Conservation (phyloP, 768 basidiomycete genomes). For the Boletellus emodensis region DNA sequence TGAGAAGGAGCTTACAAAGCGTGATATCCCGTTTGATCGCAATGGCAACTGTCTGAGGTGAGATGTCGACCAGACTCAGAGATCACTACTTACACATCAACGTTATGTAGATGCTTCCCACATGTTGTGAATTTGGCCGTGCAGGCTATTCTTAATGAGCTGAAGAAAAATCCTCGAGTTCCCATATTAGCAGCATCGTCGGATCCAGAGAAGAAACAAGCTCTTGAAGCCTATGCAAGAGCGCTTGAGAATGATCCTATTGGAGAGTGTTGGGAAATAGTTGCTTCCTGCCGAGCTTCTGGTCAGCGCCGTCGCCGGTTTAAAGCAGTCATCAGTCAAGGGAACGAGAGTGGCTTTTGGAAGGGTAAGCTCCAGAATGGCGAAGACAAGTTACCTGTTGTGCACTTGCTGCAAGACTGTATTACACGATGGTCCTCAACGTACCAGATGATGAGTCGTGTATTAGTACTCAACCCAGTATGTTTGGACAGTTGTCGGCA, state of each 20-base stretch:
- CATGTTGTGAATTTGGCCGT: background rate
- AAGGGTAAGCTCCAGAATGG: background rate
- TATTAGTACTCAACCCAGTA: background rate
- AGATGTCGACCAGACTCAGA: background rate
- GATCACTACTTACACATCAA: too few species aligned
- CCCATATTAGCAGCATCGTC: background rate
- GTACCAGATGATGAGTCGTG: background rate
- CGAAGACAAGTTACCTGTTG: background rate
- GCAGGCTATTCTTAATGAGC: background rate
- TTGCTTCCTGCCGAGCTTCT: background rate
- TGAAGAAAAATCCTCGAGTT: background rate
- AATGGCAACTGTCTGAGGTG: background rate
- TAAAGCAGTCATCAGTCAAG: background rate
- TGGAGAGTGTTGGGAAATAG: background rate
- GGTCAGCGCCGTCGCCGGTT: background rate
- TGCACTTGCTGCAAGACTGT: background rate
- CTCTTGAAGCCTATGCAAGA: background rate
- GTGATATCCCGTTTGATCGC: background rate
- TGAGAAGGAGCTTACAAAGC: background rate
- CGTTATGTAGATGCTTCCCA: background rate
- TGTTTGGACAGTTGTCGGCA: too few species aligned
- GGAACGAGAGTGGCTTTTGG: background rate
- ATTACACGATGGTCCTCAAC: background rate
- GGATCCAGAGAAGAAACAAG: background rate
- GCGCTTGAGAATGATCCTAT: background rate